Conservation (phyloP, 345 rosid species). For the Boechera retrofracta region DNA sequence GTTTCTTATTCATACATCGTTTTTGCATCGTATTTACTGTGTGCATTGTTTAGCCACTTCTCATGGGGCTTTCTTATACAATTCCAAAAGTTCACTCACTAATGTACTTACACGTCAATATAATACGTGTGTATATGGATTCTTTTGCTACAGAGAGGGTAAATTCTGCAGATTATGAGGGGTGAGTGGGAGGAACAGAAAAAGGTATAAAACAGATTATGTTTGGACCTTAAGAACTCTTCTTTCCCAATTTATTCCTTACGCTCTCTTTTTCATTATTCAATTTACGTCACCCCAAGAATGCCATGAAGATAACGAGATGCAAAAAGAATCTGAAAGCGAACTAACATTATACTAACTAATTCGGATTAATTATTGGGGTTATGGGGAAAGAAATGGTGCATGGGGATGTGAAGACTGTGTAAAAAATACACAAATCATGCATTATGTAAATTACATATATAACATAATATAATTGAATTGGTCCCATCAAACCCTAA, state of each 20-base stretch:
- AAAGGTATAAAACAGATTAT: constrained; percentile 18
- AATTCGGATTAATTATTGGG: not conserved
- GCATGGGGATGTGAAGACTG: constrained; percentile 12
- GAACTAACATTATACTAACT: not conserved
- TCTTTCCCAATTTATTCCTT: constrained; percentile 20
- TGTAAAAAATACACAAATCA: not conserved
- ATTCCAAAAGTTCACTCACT: not conserved
- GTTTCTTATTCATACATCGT: not conserved
- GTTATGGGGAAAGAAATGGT: not conserved
- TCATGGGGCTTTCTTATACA: not conserved
- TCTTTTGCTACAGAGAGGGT: not conserved
- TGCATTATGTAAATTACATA: not conserved
- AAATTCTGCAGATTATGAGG: constrained; percentile 16
- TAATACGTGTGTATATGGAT: constrained; percentile 2
- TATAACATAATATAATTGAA: not conserved
- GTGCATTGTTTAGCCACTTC: not conserved
- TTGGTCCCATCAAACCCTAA: constrained; percentile 12
- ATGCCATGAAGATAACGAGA: constrained; percentile 22
- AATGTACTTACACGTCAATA: not conserved
- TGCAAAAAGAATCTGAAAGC: constrained; percentile 11
- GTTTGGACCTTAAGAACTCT: constrained; percentile 27
- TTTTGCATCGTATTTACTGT: not conserved
- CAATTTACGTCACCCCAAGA: constrained; percentile 30
- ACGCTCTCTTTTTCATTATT: constrained; percentile 28
- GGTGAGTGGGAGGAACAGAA: constrained; percentile 39